Evolutionary conservation across 345 rosid species (phyloP).

Genomic region (Linum usitatissimum): DNA sequence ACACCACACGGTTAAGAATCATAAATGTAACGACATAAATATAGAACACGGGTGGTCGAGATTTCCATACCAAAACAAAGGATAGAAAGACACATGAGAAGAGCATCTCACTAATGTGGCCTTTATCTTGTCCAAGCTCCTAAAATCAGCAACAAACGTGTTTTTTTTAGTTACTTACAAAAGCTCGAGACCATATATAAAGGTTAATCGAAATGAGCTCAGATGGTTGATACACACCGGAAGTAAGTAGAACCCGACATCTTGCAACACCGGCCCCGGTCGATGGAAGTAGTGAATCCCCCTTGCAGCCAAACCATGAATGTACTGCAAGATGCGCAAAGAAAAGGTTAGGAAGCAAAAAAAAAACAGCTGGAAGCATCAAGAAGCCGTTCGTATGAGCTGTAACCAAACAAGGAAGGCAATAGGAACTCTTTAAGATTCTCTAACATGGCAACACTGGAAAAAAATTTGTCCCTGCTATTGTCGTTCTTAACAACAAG

Average conservation of each 20-base stretch:
- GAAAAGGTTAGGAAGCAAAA: neutral
- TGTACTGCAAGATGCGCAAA: slow-evolving; percentile 40
- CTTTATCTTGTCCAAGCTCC: slow-evolving; percentile 95
- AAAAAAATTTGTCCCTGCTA: neutral
- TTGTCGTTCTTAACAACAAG: neutral
- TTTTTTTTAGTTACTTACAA: neutral
- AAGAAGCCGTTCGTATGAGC: neutral
- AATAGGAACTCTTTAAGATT: neutral
- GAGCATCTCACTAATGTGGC: slow-evolving; percentile 78
- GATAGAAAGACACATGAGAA: slow-evolving; percentile 60
- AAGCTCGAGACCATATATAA: neutral
- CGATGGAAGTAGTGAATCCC: slow-evolving; percentile 92
- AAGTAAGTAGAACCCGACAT: slow-evolving; percentile 75
- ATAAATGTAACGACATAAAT: neutral
- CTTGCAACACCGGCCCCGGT: slow-evolving; percentile 81
- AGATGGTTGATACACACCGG: slow-evolving; percentile 44
- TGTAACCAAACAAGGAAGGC: neutral
- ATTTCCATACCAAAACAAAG: slow-evolving; percentile 59
- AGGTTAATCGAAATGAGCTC: neutral
- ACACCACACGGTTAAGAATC: slow-evolving; percentile 1
- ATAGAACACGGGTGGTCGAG: neutral
- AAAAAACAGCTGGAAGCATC: neutral
- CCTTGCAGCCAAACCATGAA: slow-evolving; percentile 88
- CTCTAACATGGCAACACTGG: neutral
- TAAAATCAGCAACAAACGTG: slow-evolving; percentile 18